Evolutionary conservation across 257 asterid species (phyloP).

Genomic region (Leptodermis oblonga): DNA sequence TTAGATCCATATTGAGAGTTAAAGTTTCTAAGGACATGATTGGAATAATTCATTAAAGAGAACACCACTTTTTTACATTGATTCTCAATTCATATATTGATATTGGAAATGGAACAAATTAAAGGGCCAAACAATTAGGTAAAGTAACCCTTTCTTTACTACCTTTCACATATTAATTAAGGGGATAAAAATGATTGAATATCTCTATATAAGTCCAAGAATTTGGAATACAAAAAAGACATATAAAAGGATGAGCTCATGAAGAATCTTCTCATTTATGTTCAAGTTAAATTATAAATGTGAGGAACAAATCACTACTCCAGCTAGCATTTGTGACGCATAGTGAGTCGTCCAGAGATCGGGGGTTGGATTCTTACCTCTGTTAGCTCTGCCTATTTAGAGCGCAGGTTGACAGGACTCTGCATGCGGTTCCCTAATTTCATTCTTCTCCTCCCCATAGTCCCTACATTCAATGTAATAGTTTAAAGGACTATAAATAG

Average conservation of each 20-base stretch:
- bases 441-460: no score
- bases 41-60: constrained; percentile 4
- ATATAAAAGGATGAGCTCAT: background rate
- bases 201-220: background rate
- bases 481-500: no score
- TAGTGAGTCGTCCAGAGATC: no score
- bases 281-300: background rate
- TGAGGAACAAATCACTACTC: no score
- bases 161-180: background rate
- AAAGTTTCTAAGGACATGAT: background rate
- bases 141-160: background rate
- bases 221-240: background rate
- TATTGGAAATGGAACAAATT: constrained; percentile 10
- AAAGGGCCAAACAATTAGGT: constrained; percentile 1
- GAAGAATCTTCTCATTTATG: background rate
- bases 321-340: no score
- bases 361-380: no score
- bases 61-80: background rate
- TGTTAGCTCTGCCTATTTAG: no score
- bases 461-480: no score
- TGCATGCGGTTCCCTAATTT: no score
- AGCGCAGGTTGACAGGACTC: no score
- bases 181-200: background rate
- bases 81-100: constrained; percentile 19
- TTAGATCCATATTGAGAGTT: constrained; percentile 1